Evolutionary conservation across 345 rosid genomes (phyloP).

Genomic region (Combretum micranthum): DNA sequence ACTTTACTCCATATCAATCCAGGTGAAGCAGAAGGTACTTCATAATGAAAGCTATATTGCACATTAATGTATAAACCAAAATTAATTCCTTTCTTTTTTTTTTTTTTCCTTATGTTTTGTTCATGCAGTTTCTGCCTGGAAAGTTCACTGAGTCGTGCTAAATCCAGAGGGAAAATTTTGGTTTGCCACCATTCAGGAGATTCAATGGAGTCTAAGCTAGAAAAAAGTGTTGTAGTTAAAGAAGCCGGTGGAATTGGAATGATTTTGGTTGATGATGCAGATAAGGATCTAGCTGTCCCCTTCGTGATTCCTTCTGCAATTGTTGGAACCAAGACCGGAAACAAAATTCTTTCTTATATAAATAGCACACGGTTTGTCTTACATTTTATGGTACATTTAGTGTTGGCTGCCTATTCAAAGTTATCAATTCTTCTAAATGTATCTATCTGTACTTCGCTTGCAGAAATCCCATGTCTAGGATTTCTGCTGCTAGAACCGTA

Average conservation of each 20-base stretch:
- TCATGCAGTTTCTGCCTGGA: constrained; percentile 41
- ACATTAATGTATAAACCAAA: constrained; percentile 6
- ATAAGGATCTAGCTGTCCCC: constrained; percentile 44
- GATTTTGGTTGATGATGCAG: constrained; percentile 42
- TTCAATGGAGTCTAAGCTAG: constrained; percentile 43
- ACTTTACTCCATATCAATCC: constrained; percentile 62
- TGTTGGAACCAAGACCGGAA: constrained; percentile 34
- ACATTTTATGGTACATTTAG: neutral
- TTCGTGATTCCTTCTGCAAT: constrained; percentile 47
- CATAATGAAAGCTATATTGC: constrained; percentile 11
- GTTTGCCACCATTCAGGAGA: constrained; percentile 49
- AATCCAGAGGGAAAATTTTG: constrained; percentile 42
- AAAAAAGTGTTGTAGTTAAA: constrained; percentile 37
- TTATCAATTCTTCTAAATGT: constrained; percentile 14
- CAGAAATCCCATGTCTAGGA: constrained; percentile 35
- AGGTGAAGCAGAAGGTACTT: constrained; percentile 59
- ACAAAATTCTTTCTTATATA: constrained; percentile 35
- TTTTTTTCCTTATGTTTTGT: constrained; percentile 16
- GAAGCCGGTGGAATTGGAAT: constrained; percentile 57
- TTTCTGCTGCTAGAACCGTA: constrained; percentile 36
- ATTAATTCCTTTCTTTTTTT: constrained; percentile 9
- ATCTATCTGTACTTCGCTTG: neutral
- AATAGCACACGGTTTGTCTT: constrained; percentile 32
- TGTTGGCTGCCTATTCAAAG: neutral
- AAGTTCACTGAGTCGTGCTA: constrained; percentile 45